Evolutionary conservation across 768 basidiomycete species (phyloP).

Genomic region (Podaxis rugospora): DNA sequence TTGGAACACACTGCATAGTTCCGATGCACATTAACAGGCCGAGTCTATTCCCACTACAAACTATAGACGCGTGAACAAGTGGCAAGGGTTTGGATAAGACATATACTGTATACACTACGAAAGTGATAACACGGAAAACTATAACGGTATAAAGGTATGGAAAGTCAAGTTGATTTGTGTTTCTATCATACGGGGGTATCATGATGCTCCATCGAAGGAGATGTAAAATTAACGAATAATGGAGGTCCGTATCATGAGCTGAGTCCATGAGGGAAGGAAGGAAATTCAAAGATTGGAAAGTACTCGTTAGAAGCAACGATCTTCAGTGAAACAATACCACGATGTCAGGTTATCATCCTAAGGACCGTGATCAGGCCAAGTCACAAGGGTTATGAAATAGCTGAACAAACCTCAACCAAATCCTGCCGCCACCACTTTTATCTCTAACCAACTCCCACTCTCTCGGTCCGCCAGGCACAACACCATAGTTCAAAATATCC

Average conservation of each 20-base stretch:
- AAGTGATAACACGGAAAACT: no score
- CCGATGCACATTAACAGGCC: no score
- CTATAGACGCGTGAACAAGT: no score
- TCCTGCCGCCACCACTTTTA: slow-evolving; percentile 50
- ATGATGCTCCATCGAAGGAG: neutral
- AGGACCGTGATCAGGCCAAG: neutral
- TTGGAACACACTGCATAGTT: no score
- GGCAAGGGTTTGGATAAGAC: no score
- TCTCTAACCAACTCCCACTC: slow-evolving; percentile 60
- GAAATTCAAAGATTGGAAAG: neutral
- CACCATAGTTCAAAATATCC: slow-evolving; percentile 39
- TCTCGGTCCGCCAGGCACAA: slow-evolving; percentile 24
- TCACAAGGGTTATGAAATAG: no score
- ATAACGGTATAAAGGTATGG: no score
- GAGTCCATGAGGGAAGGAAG: neutral
- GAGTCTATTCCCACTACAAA: no score
- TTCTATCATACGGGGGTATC: no score
- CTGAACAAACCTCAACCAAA: slow-evolving; percentile 58
- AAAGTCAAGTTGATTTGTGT: no score
- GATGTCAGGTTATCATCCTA: neutral
- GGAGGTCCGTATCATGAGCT: neutral
- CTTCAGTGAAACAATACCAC: neutral
- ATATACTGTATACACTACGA: no score
- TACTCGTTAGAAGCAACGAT: no score
- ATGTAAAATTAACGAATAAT: neutral